These are phyloP conservation scores for Lentinula raphanica DNA, from an alignment of 768 basidiomycete species.

Conservation along the genomic window DNA sequence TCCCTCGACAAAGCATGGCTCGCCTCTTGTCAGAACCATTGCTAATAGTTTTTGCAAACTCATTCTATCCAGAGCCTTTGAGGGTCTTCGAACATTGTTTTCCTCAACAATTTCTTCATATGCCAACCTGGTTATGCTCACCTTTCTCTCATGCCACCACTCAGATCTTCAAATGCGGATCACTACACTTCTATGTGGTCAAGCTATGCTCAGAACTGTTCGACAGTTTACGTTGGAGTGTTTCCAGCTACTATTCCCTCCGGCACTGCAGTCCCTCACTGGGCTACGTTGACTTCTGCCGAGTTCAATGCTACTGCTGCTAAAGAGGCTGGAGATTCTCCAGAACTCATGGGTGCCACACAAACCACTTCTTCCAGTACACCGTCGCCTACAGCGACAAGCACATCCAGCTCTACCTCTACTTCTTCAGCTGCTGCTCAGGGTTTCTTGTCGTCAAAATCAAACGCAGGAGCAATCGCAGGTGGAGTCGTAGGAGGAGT, in stretches of 20 bases:
- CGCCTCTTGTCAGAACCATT: constrained; percentile 11
- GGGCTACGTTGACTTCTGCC: not conserved
- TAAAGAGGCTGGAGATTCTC: constrained; percentile 7
- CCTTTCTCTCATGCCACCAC: constrained; percentile 21
- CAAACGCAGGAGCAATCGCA: constrained; percentile 19
- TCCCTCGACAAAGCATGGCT: constrained; percentile 14
- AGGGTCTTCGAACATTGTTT: constrained; percentile 8
- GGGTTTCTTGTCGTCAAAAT: constrained; percentile 6
- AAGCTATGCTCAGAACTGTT: not conserved
- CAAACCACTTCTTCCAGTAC: not conserved
- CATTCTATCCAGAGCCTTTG: constrained; percentile 14
- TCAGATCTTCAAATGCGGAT: constrained; percentile 20
- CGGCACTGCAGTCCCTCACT: constrained; percentile 2
- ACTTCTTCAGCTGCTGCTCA: not conserved
- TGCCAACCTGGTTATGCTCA: constrained; percentile 20
- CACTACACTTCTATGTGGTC: constrained; percentile 12
- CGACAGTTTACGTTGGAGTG: not conserved
- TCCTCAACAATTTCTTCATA: constrained; percentile 4
- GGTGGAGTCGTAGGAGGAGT: constrained; percentile 23
- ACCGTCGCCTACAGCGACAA: not conserved
- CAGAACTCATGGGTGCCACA: constrained; percentile 10
- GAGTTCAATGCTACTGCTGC: constrained; percentile 1
- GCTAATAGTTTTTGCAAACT: too few relatives aligned
- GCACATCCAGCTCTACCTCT: not conserved
- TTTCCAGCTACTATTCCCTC: not conserved